Conservation (phyloP, 345 rosid genomes). For the Acer negundo region DNA sequence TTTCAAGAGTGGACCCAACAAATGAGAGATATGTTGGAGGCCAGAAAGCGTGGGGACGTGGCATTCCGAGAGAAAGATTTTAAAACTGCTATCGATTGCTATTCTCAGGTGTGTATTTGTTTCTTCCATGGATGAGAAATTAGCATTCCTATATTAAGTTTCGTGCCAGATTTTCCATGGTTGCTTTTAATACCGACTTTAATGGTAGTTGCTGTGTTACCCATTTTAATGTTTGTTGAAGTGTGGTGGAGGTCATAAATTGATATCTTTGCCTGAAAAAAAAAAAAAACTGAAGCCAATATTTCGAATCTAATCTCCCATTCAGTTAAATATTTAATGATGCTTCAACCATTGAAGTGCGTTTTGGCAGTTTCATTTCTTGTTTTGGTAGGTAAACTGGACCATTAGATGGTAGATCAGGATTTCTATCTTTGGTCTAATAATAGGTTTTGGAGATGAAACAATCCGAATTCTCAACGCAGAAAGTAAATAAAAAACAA, state of each 20-base stretch:
- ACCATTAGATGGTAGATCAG: neutral
- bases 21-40: conserved; percentile 86
- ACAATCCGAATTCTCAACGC: too few species aligned
- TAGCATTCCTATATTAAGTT: neutral
- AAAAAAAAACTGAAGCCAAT: neutral
- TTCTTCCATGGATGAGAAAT: neutral
- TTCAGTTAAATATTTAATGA: neutral
- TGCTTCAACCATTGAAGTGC: neutral
- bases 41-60: conserved; percentile 81
- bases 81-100: conserved; percentile 71
- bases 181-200: neutral
- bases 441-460: neutral
- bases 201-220: neutral
- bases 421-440: neutral
- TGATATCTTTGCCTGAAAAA: neutral
- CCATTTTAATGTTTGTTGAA: neutral
- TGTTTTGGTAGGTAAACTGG: neutral
- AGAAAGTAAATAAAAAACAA: neutral
- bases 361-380: neutral
- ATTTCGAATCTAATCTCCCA: neutral
- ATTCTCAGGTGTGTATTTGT: conserved; percentile 61
- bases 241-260: neutral
- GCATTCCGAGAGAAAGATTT: conserved; percentile 75
- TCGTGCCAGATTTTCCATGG: neutral
- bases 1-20: conserved; percentile 97